Evolutionary conservation across 129 eudicot species (phyloP).

Genomic region (Artemisia tridentata): DNA sequence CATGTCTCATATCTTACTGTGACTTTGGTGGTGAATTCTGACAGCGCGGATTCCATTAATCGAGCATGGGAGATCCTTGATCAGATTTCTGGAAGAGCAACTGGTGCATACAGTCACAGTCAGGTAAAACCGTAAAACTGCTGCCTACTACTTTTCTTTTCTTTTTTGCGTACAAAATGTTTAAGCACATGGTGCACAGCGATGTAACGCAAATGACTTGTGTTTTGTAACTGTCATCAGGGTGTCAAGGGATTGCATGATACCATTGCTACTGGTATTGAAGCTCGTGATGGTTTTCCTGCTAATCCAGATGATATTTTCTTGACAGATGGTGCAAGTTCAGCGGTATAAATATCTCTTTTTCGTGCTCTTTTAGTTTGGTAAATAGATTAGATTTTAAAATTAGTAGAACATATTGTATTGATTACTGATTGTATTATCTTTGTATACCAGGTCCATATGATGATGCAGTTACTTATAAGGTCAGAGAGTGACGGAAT

Average conservation of each 20-base stretch:
- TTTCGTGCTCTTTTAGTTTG: neutral
- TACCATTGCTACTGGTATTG: conserved; percentile 92
- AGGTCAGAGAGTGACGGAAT: conserved; percentile 92
- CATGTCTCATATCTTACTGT: neutral
- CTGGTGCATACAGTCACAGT: conserved; percentile 99
- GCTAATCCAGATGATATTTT: conserved; percentile 88
- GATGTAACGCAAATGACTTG: conserved; percentile 9
- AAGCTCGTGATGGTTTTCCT: conserved; percentile 98
- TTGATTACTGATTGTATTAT: conserved; percentile 15
- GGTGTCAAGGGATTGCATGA: conserved; percentile 96
- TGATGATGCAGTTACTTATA: conserved; percentile 92
- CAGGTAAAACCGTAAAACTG: conserved; percentile 48
- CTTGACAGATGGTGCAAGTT: conserved; percentile 99
- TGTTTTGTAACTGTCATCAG: conserved; percentile 37
- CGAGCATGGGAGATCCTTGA: conserved; percentile 93
- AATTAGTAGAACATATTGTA: neutral
- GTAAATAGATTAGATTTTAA: neutral
- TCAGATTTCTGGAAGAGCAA: conserved; percentile 96
- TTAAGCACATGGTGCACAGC: neutral
- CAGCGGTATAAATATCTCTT: conserved; percentile 59
- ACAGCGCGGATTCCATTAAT: conserved; percentile 85
- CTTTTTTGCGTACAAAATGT: no score
- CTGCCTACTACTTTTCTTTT: neutral
- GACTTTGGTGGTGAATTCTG: conserved; percentile 11
- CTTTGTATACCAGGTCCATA: conserved; percentile 68